A percentile compares a stretch with the other conserved stretches of the same genome.
Evolutionary conservation across 2,329 filamentous ascomycete species (phyloP).

Genomic region (Emmonsiellopsis sp.): DNA sequence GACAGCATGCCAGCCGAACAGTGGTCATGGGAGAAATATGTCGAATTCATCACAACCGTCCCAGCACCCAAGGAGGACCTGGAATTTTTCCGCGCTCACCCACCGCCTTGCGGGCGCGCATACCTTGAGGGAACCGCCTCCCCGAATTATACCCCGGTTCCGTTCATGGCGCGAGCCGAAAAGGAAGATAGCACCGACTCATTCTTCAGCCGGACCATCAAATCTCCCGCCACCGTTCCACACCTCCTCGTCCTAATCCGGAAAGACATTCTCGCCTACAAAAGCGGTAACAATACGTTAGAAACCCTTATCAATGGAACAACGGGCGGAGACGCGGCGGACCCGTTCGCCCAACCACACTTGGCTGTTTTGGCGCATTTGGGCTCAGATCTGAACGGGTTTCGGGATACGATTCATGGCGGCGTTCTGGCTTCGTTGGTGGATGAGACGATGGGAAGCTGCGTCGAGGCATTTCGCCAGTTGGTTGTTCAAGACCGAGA

Average conservation of each 20-base stretch:
- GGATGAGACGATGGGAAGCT: constrained; percentile 60
- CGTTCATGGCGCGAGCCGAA: constrained; percentile 9
- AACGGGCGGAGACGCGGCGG: no score
- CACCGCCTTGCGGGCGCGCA: not conserved
- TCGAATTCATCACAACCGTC: not conserved
- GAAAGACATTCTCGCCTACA: not conserved
- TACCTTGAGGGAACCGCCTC: not conserved
- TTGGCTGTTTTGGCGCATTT: constrained; percentile 12
- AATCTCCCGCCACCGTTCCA: constrained; percentile 13
- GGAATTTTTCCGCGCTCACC: not conserved
- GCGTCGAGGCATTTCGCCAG: constrained; percentile 40
- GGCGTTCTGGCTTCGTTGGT: constrained; percentile 14
- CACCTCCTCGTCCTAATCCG: constrained; percentile 11
- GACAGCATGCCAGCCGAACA: no score
- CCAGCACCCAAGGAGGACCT: not conserved
- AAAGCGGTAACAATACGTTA: not conserved
- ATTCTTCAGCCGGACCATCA: constrained; percentile 14
- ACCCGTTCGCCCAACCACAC: constrained; percentile 4
- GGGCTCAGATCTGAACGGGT: constrained; percentile 10
- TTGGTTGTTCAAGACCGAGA: not conserved
- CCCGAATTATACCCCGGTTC: constrained; percentile 1
- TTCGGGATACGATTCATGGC: constrained; percentile 11
- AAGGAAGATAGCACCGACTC: constrained; percentile 9
- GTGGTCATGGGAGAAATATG: not conserved
- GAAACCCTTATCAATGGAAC: not conserved